These are phyloP conservation scores for Wallacemonas collosoma DNA, from an alignment of 208 protist genomes.

Conservation along the genomic window DNA sequence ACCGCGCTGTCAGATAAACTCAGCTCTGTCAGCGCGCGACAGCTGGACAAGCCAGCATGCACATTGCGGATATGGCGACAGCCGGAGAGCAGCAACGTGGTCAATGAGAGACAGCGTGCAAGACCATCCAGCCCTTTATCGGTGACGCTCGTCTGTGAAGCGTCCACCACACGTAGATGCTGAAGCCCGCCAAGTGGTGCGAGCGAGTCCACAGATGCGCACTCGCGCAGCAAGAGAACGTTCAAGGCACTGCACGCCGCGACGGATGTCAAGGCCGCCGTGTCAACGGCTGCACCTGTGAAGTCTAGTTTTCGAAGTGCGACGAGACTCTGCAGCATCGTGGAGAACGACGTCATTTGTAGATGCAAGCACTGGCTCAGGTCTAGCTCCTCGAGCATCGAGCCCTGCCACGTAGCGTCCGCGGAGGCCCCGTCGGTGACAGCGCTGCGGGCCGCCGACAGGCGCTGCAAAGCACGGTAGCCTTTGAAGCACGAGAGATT, in stretches of 20 bases:
- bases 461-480: constrained; percentile 15
- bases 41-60: constrained; percentile 26
- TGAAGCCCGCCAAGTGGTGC: constrained; percentile 24
- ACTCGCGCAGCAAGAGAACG: constrained; percentile 16
- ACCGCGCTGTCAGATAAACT: constrained; percentile 32
- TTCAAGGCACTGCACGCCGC: not conserved
- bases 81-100: constrained; percentile 36
- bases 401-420: not conserved
- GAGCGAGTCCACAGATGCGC: constrained; percentile 14
- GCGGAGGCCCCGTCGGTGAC: not conserved
- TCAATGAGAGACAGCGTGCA: constrained; percentile 24
- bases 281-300: not conserved
- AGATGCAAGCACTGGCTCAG: constrained; percentile 8
- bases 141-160: constrained; percentile 28
- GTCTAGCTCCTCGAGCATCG: constrained; percentile 20
- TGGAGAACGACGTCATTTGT: not conserved
- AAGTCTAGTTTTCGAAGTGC: constrained; percentile 11
- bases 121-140: constrained; percentile 32
- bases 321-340: constrained; percentile 5
- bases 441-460: constrained; percentile 9
- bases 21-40: constrained; percentile 27
- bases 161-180: constrained; percentile 29
- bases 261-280: constrained; percentile 12
- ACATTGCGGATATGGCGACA: constrained; percentile 27
- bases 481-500: constrained; percentile 14